These are phyloP conservation scores for Phyllachora maydis DNA, from an alignment of 2,329 filamentous ascomycete species.

Conservation along the genomic window DNA sequence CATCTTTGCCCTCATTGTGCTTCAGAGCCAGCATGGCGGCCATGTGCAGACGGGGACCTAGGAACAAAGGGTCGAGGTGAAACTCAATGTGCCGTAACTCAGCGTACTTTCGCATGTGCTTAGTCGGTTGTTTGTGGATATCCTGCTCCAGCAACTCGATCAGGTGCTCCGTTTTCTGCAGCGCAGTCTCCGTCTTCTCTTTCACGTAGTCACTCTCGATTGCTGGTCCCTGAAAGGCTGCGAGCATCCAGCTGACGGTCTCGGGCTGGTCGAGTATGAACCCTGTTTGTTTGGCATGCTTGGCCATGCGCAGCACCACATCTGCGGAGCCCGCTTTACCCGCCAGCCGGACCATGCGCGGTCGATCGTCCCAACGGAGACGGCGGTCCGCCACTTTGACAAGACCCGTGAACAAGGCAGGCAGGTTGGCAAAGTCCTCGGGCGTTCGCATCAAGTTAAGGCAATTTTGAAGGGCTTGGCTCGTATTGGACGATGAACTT, in stretches of 20 bases:
- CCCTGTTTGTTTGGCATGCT: conserved; percentile 21
- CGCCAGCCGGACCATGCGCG: conserved; percentile 19
- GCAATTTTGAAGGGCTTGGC: conserved; percentile 14
- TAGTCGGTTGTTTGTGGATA: conserved; percentile 12
- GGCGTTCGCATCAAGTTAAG: conserved; percentile 22
- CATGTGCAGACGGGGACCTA: conserved; percentile 20
- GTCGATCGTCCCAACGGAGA: conserved; percentile 13
- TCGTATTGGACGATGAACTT: too few relatives aligned
- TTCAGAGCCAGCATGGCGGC: conserved; percentile 17
- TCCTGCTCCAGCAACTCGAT: conserved; percentile 25
- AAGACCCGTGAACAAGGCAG: conserved; percentile 25
- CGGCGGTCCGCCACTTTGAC: conserved; percentile 19
- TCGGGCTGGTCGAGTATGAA: conserved; percentile 20
- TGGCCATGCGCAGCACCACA: conserved; percentile 27
- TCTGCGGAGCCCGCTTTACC: conserved; percentile 18
- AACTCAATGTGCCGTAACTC: too few relatives aligned
- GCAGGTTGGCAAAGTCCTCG: conserved; percentile 30
- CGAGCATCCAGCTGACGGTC: conserved; percentile 17
- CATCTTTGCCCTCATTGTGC: conserved; percentile 10
- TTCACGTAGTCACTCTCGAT: conserved; percentile 13
- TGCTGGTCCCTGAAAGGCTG: conserved; percentile 19
- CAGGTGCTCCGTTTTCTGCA: conserved; percentile 23
- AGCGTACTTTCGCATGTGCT: conserved; percentile 11
- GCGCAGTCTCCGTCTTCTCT: conserved; percentile 17
- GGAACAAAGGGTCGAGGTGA: conserved; percentile 21